A percentile compares a stretch with the other conserved stretches of the same genome.
Evolutionary conservation across 2,329 filamentous ascomycete genomes (phyloP).

Genomic region (Dactylella cylindrospora): DNA sequence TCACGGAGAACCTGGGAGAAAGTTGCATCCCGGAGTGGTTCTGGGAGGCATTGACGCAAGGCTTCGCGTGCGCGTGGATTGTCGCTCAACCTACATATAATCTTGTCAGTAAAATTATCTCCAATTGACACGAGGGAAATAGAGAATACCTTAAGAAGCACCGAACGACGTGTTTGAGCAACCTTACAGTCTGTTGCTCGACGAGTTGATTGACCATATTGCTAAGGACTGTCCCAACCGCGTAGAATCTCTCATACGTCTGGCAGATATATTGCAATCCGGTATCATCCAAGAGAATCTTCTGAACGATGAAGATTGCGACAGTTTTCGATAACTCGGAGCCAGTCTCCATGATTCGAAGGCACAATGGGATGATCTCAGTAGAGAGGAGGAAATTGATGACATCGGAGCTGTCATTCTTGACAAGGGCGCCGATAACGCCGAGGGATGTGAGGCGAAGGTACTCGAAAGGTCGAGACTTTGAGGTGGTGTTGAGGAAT

Average conservation of each 20-base stretch:
- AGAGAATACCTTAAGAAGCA: slow-evolving; percentile 83
- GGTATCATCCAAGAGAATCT: slow-evolving; percentile 94
- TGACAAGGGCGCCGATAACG: slow-evolving; percentile 94
- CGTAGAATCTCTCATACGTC: slow-evolving; percentile 97
- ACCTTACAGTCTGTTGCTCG: slow-evolving; percentile 91
- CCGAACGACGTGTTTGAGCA: slow-evolving; percentile 95
- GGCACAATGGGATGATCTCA: slow-evolving; percentile 95
- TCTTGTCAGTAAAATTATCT: too few relatives aligned
- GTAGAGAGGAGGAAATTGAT: slow-evolving; percentile 99
- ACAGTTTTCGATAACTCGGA: slow-evolving; percentile 98
- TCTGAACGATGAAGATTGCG: slow-evolving; percentile 98
- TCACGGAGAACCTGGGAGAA: slow-evolving; percentile 95
- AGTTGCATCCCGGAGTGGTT: slow-evolving; percentile 96
- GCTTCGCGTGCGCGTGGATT: slow-evolving; percentile 95
- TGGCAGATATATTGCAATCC: slow-evolving; percentile 98
- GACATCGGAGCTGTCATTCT: slow-evolving; percentile 97
- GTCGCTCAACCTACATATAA: slow-evolving; percentile 73
- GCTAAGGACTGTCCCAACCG: slow-evolving; percentile 92
- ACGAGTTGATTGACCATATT: slow-evolving; percentile 99
- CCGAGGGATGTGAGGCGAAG: slow-evolving; percentile 91
- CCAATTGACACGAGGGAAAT: too few relatives aligned
- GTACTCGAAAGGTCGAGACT: slow-evolving; percentile 96
- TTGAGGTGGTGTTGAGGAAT: slow-evolving; percentile 97
- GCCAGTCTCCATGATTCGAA: slow-evolving; percentile 98
- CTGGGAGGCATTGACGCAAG: slow-evolving; percentile 89